These are phyloP conservation scores for Rhizophlyctis rosea DNA, from an alignment of 192 early-diverging fungal species.

Conservation along the genomic window DNA sequence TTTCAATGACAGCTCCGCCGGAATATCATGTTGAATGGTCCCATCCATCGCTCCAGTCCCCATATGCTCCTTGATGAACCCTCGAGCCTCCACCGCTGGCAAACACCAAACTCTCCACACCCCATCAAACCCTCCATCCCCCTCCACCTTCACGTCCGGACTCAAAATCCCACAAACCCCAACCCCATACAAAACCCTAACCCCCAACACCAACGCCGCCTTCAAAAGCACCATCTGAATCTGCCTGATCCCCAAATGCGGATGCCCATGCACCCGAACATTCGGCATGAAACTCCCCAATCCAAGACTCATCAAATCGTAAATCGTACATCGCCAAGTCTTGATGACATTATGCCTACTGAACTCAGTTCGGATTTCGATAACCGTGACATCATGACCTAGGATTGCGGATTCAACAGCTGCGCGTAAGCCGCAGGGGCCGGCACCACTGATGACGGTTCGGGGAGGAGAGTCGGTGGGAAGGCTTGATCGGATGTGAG, in stretches of 20 bases:
- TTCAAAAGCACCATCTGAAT: constrained; percentile 40
- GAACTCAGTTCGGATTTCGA: constrained; percentile 40
- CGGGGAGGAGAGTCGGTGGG: background rate
- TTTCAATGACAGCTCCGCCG: constrained; percentile 31
- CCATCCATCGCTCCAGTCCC: background rate
- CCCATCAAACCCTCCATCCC: too few species aligned
- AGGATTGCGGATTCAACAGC: constrained; percentile 32
- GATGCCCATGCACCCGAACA: constrained; percentile 28
- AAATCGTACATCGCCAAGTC: constrained; percentile 33
- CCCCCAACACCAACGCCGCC: constrained; percentile 32
- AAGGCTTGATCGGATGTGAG: background rate
- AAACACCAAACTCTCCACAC: constrained; percentile 4
- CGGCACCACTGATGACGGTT: constrained; percentile 39
- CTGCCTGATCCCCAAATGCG: constrained; percentile 36
- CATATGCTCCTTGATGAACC: constrained; percentile 1
- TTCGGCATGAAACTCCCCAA: constrained; percentile 26
- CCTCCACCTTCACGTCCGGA: constrained; percentile 1
- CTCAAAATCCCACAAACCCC: constrained; percentile 41
- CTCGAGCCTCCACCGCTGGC: constrained; percentile 4
- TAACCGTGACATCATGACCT: constrained; percentile 25
- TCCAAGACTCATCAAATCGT: constrained; percentile 32
- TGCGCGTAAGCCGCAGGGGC: constrained; percentile 43
- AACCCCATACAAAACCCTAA: constrained; percentile 18
- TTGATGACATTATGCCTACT: constrained; percentile 46
- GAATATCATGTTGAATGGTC: background rate